Base-by-base conservation (phyloP, 2,329 filamentous ascomycete genomes). In the Penicillium sumatraense region DNA sequence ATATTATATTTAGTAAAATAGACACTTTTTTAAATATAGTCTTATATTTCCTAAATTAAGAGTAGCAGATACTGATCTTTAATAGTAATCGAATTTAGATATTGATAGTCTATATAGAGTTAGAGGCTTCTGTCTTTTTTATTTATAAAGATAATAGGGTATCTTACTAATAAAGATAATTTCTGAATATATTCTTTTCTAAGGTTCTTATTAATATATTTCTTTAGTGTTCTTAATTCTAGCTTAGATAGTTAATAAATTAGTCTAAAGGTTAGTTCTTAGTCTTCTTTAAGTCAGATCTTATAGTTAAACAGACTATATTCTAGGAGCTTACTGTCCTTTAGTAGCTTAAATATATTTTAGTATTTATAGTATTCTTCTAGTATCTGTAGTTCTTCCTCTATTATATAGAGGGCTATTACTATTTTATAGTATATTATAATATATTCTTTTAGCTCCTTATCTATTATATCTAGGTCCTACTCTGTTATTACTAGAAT, bases 1-100 rank as follows among this genome's bases (percentile, higher is more conserved):
- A 54, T 54, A 46, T 54, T 24, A 21, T 49, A 42, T 31, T 54
- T 54, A 18, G n/a, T 24, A 18, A 49, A 54, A 10, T 45, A 50
- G 11, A 41, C 47, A 45, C n/a, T 23, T 20, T 40, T n/a, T 41
- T 50, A 40, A 23, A 49, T 44, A 13, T 27, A 23, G 18, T 26
- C 7, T 9, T 44, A 11, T 27, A 44, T 44, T 18, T 44, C 8
- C 23, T 44, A 27, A 10, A 44, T 44, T 9, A 26, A 23, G 18
- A n/a, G 9, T 33, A 53, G 20, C 5, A 40, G 16, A 31, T 50
- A 40, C 33, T 20, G n/a, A 38, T 49, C 11, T 35, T 35, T 35
- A 35, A 35, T 35, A 14, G n/a, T 35, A 35, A n/a, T 35, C 4
- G n/a, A n/a, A 35, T 35, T 35, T 35, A 35, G 9, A n/a, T 35